A percentile compares a stretch with the other conserved stretches of the same genome.
Evolutionary conservation across 2,329 filamentous ascomycete species (phyloP).

Genomic region (Akanthomyces dipterigenus): DNA sequence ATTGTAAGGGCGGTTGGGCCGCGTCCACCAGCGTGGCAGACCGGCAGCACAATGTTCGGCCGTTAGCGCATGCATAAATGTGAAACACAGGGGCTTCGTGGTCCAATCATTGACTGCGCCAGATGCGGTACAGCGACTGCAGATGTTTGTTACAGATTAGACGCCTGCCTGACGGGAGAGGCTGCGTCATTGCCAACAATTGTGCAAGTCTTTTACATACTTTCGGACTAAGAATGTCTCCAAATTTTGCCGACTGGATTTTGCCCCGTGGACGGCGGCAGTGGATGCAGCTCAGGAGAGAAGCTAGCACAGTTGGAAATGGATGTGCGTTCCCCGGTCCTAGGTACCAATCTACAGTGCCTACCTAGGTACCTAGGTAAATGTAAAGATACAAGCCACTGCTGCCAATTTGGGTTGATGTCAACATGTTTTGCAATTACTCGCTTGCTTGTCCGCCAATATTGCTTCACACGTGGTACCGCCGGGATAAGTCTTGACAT

Average conservation of each 20-base stretch:
- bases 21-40: neutral
- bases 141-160: neutral
- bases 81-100: conserved; percentile 1
- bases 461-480: conserved; percentile 1
- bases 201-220: neutral
- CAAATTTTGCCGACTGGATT: neutral
- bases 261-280: neutral
- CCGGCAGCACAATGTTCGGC: neutral
- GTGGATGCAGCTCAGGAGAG: no score
- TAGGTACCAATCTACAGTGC: no score
- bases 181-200: neutral
- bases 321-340: no score
- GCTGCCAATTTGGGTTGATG: neutral
- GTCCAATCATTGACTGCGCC: neutral
- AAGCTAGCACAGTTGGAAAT: no score
- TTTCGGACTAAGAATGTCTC: neutral
- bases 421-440: neutral
- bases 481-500: neutral
- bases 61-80: conserved; percentile 2
- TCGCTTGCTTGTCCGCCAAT: neutral
- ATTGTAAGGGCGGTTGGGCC: neutral
- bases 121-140: neutral
- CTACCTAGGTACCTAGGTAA: no score
- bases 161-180: neutral
- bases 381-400: no score